Base-by-base conservation (phyloP, 257 asterid species). In the Pogostemon cablin region DNA sequence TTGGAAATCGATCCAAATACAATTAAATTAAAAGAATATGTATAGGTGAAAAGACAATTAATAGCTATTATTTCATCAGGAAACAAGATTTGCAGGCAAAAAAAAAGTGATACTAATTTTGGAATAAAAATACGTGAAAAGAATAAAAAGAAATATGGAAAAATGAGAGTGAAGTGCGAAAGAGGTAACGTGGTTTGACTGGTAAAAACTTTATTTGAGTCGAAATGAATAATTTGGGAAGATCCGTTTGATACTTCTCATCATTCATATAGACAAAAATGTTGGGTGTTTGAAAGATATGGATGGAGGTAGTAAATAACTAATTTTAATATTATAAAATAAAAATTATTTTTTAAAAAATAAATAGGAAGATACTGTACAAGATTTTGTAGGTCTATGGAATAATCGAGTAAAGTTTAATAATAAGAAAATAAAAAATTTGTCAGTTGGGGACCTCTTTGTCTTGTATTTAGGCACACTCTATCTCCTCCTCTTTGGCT, bases 381-480 rank as follows among this genome's bases (percentile, higher is more conserved):
- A 59, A 65, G 84, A 80, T 72, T 80, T 69, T 76, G 79, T 80
- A 71, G 75, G 75, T 47, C 64, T 65, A 35, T 74, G 67, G 82
- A 75, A 81, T 42, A 66, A 61, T 77, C 65, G 52, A 62, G 78
- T 46, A 80, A 77, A 52, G 73, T 47, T 53, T 15, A 53, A 68
- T 6, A 50, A 71, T 69, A 73, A 71, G 56, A 71, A 79, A 39
- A 25, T n/a, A 37, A 4, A 8, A 3, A 8, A 4, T 55, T 79
- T 81, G 86, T 76, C 82, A 80, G 91, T 77, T 74, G 90, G 95
- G 95, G 93, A 87, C 93, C 90, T 85, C 87, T 79, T 74, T 71
- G 46, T 76, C 63, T 60, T 71, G 64, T 73, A 80, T 72, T 34
- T 75, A 75, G 84, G 77, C 82, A 81, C 82, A 81, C 42, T 83